phyloP scores from a whole-genome alignment of 805 yeast genomes.

The Myxozyma udenii region DNA sequence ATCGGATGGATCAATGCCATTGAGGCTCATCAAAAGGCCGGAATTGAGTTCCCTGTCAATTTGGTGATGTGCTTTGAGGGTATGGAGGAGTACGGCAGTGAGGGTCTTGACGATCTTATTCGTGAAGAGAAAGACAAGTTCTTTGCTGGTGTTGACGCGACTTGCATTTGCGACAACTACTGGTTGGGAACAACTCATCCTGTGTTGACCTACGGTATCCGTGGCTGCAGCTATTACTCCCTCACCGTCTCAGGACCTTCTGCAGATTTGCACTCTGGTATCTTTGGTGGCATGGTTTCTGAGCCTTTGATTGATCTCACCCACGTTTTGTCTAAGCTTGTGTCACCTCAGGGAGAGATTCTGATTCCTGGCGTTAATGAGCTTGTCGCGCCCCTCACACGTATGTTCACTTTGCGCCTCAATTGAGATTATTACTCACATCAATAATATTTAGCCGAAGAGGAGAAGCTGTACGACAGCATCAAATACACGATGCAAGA shows the following conservation, averaged over 20 bases:
- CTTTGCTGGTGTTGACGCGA: slow-evolving; percentile 88
- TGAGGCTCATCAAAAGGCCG: slow-evolving; percentile 83
- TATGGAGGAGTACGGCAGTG: slow-evolving; percentile 97
- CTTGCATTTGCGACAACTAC: slow-evolving; percentile 93
- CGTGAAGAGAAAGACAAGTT: slow-evolving; percentile 72
- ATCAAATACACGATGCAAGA: slow-evolving; percentile 84
- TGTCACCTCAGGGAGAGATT: slow-evolving; percentile 77
- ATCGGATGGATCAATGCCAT: slow-evolving; percentile 93
- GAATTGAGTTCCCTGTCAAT: slow-evolving; percentile 89
- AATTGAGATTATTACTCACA: not conserved
- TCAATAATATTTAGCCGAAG: slow-evolving; percentile 42
- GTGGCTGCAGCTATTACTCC: slow-evolving; percentile 95
- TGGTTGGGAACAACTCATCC: slow-evolving; percentile 99
- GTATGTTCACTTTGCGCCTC: slow-evolving; percentile 25
- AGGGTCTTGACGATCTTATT: slow-evolving; percentile 83
- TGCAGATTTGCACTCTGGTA: slow-evolving; percentile 96
- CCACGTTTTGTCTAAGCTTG: slow-evolving; percentile 71
- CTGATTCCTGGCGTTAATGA: slow-evolving; percentile 83
- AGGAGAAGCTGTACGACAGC: slow-evolving; percentile 71
- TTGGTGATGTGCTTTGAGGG: slow-evolving; percentile 88
- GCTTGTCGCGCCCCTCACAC: slow-evolving; percentile 92
- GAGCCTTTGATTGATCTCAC: slow-evolving; percentile 96
- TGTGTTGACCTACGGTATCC: slow-evolving; percentile 92
- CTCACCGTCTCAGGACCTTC: slow-evolving; percentile 81
- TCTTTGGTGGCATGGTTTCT: slow-evolving; percentile 94